These are phyloP conservation scores for Euphorbia tirucalli DNA, from an alignment of 345 rosid species.

Conservation along the genomic window DNA sequence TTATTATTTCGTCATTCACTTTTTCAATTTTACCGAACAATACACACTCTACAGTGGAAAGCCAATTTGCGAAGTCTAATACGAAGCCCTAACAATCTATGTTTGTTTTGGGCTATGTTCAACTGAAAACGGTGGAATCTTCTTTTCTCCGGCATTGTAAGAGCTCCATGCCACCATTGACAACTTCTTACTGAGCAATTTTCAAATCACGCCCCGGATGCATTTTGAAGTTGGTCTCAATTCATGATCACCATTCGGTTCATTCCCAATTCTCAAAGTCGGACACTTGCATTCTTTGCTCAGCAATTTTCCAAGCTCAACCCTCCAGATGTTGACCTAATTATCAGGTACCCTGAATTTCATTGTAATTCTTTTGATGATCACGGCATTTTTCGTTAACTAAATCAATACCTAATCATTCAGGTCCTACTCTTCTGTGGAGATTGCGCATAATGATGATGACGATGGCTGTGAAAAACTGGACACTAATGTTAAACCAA, in stretches of 20 bases:
- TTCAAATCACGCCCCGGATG: background rate
- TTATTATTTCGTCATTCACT: too few species aligned
- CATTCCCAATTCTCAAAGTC: background rate
- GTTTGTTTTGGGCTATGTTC: background rate
- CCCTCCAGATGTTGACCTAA: background rate
- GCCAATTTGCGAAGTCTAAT: too few species aligned
- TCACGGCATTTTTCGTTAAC: background rate
- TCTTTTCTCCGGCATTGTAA: background rate
- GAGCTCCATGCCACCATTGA: background rate
- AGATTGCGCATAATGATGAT: background rate
- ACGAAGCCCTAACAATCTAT: too few species aligned
- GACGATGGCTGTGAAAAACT: background rate
- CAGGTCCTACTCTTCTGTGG: slow-evolving; percentile 10
- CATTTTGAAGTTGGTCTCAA: background rate
- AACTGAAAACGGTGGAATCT: background rate
- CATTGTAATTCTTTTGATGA: background rate
- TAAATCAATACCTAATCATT: background rate
- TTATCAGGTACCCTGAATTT: slow-evolving; percentile 7
- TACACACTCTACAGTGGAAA: too few species aligned
- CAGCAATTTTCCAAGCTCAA: background rate
- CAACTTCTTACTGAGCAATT: background rate
- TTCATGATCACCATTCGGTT: slow-evolving; percentile 1
- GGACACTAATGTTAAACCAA: slow-evolving; percentile 4
- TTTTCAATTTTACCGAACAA: too few species aligned
- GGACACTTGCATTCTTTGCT: background rate